phyloP scores from a whole-genome alignment of 2,329 filamentous ascomycete genomes.

The Cercospora sp. region DNA sequence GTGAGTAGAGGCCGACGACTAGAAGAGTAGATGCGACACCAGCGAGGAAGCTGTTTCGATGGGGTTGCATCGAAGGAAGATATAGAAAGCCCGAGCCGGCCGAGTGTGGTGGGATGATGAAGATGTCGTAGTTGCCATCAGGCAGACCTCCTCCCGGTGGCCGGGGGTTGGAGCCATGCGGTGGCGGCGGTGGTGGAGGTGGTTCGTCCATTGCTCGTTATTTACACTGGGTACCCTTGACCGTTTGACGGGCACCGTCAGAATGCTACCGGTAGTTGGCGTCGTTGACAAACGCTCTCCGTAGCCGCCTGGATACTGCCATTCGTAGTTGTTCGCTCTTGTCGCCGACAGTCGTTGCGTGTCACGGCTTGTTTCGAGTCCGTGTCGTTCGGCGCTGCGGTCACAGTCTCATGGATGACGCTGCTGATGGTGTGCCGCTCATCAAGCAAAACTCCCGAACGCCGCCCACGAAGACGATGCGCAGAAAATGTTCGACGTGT shows the following conservation, averaged over 20 bases:
- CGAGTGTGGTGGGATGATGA: slow-evolving; percentile 91
- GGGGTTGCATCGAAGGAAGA: slow-evolving; percentile 82
- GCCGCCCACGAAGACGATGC: not conserved
- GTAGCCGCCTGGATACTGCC: slow-evolving; percentile 2
- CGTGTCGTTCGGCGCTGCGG: not conserved
- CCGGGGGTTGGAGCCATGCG: slow-evolving; percentile 77
- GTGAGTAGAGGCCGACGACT: slow-evolving; percentile 69
- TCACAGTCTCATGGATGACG: not conserved
- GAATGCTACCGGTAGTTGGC: slow-evolving; percentile 8
- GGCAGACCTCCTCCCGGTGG: slow-evolving; percentile 68
- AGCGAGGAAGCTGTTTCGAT: slow-evolving; percentile 86
- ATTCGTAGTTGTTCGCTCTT: slow-evolving; percentile 2
- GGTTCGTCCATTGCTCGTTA: slow-evolving; percentile 39
- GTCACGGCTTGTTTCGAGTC: not conserved
- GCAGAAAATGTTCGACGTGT: not conserved
- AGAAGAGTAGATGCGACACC: slow-evolving; percentile 77
- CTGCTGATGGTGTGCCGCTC: not conserved
- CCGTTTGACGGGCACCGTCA: slow-evolving; percentile 1
- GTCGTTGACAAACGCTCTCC: slow-evolving; percentile 6
- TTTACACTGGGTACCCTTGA: slow-evolving; percentile 14
- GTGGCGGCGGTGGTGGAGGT: slow-evolving; percentile 79
- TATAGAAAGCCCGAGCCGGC: slow-evolving; percentile 88
- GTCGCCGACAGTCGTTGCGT: not conserved
- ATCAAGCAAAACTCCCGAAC: slow-evolving; percentile 5
- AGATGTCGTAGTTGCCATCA: slow-evolving; percentile 92